Conservation (phyloP, 768 basidiomycete species). For the Leccinum subgranulosum region DNA sequence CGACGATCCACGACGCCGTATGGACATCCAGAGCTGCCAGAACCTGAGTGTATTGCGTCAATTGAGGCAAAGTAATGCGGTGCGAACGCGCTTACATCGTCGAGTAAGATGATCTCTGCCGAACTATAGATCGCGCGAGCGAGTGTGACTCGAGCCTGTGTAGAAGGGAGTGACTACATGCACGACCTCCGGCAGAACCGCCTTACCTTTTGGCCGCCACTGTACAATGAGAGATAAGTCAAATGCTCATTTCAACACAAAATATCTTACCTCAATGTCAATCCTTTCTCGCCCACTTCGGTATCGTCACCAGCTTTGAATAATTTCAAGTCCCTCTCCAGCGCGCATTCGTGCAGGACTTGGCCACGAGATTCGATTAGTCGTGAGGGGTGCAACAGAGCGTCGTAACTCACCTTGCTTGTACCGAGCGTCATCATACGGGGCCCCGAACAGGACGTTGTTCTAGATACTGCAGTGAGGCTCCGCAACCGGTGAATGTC, state of each 20-base stretch:
- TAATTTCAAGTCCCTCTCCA: background rate
- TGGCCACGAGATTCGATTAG: background rate
- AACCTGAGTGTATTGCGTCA: background rate
- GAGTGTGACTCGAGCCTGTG: constrained; percentile 1
- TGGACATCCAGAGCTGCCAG: constrained; percentile 1
- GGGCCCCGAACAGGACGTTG: background rate
- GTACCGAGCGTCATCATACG: background rate
- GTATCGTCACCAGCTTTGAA: constrained; percentile 1
- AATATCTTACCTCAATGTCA: constrained; percentile 2
- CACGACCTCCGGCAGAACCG: too few species aligned
- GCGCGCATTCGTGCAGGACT: constrained; percentile 1
- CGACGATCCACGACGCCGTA: constrained; percentile 1
- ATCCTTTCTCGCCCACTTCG: constrained; percentile 1
- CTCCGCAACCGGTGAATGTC: background rate
- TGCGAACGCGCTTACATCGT: background rate
- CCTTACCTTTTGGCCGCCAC: constrained; percentile 1
- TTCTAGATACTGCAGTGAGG: background rate
- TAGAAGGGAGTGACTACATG: background rate
- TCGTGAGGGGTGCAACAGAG: background rate
- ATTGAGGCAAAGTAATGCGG: background rate
- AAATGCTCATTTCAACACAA: background rate
- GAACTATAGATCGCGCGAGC: constrained; percentile 2
- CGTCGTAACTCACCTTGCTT: background rate
- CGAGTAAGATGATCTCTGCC: background rate
- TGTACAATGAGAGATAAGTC: background rate